Evolutionary conservation across 805 yeast genomes (phyloP).

Genomic region (Candida verbasci): DNA sequence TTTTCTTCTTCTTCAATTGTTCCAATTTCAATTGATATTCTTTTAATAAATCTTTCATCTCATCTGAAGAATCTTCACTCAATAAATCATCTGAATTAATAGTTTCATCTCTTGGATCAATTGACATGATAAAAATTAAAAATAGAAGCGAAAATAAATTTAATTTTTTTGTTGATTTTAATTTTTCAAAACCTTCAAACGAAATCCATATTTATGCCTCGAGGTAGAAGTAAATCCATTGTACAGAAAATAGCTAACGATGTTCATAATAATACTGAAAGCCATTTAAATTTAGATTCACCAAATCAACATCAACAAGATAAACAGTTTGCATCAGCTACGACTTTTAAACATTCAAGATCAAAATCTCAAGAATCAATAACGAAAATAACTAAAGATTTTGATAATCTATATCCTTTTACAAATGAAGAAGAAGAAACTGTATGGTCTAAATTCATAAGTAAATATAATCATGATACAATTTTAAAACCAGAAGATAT

Average conservation of each 20-base stretch:
- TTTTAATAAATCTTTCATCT: slow-evolving; percentile 31
- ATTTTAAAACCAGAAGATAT: slow-evolving; percentile 39
- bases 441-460: slow-evolving; percentile 29
- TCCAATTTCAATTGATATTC: slow-evolving; percentile 24
- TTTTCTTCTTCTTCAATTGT: slow-evolving; percentile 7
- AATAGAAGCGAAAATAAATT: not conserved
- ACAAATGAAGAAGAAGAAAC: slow-evolving; percentile 8
- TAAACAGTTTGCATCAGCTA: too few relatives aligned
- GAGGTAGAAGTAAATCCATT: slow-evolving; percentile 57
- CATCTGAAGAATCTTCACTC: slow-evolving; percentile 37
- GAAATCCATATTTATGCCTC: slow-evolving; percentile 30
- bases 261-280: slow-evolving; percentile 29
- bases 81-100: slow-evolving; percentile 23
- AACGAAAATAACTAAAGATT: not conserved
- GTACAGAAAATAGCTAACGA: slow-evolving; percentile 59
- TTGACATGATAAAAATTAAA: slow-evolving; percentile 14
- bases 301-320: slow-evolving; percentile 1
- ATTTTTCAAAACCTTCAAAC: too few relatives aligned
- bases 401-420: slow-evolving; percentile 12
- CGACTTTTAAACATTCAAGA: slow-evolving; percentile 6
- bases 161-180: too few relatives aligned
- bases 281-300: slow-evolving; percentile 15
- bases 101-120: slow-evolving; percentile 30
- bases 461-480: slow-evolving; percentile 39
- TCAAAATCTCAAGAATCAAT: slow-evolving; percentile 10